Evolutionary conservation across 768 basidiomycete genomes (phyloP).

Genomic region (Zangia roseola): DNA sequence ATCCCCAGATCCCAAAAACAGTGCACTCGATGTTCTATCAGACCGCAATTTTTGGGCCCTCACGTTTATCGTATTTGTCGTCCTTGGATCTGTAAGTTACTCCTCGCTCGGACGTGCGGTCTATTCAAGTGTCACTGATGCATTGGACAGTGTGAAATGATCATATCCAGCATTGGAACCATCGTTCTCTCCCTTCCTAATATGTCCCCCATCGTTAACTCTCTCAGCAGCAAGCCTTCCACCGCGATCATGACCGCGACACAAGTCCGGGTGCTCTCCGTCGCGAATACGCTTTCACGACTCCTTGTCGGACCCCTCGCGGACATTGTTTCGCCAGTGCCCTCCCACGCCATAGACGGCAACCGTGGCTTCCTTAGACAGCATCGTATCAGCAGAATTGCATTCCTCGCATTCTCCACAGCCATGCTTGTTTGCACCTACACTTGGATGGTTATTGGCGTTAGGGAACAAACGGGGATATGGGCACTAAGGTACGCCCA

Average conservation of each 20-base stretch:
- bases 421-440: conserved; percentile 51
- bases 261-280: conserved; percentile 70
- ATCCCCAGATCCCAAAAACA: conserved; percentile 12
- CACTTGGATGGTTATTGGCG: conserved; percentile 51
- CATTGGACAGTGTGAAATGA: conserved; percentile 64
- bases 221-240: conserved; percentile 18
- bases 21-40: conserved; percentile 44
- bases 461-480: conserved; percentile 49
- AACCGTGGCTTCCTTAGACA: conserved; percentile 38
- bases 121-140: neutral
- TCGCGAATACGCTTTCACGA: conserved; percentile 71
- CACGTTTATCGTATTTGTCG: conserved; percentile 45
- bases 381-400: conserved; percentile 58
- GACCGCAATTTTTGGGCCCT: conserved; percentile 68
- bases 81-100: conserved; percentile 66
- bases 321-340: conserved; percentile 67
- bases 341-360: conserved; percentile 35
- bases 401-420: conserved; percentile 54
- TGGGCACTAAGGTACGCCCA: conserved; percentile 66
- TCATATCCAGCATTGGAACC: conserved; percentile 79
- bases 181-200: conserved; percentile 65
- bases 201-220: conserved; percentile 6
- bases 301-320: conserved; percentile 67
- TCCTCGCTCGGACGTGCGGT: too few species aligned
- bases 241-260: conserved; percentile 44